Conservation (phyloP, 2,329 filamentous ascomycete genomes). For the Cadophora sp. region DNA sequence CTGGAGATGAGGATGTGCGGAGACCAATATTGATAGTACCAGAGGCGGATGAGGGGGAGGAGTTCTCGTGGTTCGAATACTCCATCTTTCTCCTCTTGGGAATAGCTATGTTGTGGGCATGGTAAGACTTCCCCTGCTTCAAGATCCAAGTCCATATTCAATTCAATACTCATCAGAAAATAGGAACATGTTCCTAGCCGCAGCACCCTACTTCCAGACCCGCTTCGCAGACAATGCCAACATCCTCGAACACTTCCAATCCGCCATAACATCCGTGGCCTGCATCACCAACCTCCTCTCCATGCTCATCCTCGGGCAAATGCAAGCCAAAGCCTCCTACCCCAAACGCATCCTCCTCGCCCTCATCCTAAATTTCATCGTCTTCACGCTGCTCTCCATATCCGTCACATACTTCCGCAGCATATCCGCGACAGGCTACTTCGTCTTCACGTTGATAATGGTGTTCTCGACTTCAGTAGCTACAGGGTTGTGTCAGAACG, state of each 20-base stretch:
- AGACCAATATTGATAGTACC: conserved; percentile 30
- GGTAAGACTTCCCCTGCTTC: conserved; percentile 62
- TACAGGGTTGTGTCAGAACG: conserved; percentile 89
- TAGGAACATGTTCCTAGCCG: conserved; percentile 98
- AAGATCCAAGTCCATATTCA: conserved; percentile 30
- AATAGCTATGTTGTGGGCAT: conserved; percentile 96
- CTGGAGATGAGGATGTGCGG: conserved; percentile 31
- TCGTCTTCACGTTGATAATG: conserved; percentile 82
- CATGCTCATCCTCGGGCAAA: conserved; percentile 78
- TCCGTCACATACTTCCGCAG: conserved; percentile 76
- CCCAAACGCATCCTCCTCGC: conserved; percentile 82
- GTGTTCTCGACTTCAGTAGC: conserved; percentile 81
- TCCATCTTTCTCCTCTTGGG: conserved; percentile 84
- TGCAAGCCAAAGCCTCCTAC: conserved; percentile 86
- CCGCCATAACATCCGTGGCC: conserved; percentile 85
- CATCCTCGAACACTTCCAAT: conserved; percentile 85
- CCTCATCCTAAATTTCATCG: conserved; percentile 76
- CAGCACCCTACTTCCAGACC: conserved; percentile 88
- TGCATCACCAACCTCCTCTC: conserved; percentile 81
- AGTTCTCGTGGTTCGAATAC: conserved; percentile 89
- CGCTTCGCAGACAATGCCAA: conserved; percentile 76
- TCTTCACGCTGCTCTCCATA: conserved; percentile 79
- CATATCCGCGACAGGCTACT: conserved; percentile 70
- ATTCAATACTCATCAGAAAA: conserved; percentile 21
- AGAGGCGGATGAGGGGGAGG: conserved; percentile 42